Conservation (phyloP, 805 yeast species). For the Ogataea haglerorum region DNA sequence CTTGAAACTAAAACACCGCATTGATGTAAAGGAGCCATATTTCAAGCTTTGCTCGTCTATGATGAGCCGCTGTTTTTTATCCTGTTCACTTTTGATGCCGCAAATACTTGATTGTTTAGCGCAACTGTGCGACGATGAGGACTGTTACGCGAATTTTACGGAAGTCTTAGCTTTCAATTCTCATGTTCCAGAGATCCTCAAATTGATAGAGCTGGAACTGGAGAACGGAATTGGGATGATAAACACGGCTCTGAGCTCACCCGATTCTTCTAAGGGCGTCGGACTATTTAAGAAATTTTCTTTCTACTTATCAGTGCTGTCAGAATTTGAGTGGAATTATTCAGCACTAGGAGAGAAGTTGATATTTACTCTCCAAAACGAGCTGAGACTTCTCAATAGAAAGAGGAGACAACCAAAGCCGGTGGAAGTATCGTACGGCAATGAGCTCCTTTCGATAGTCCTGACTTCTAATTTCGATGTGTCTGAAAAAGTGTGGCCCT, state of each 20-base stretch:
- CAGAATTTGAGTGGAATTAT: constrained; percentile 5
- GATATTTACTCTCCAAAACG: constrained; percentile 13
- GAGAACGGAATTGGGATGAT: constrained; percentile 16
- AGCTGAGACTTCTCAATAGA: constrained; percentile 9
- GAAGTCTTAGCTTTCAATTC: constrained; percentile 16
- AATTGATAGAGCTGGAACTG: constrained; percentile 9
- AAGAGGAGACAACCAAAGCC: neutral
- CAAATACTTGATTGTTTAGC: constrained; percentile 32
- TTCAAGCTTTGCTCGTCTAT: constrained; percentile 31
- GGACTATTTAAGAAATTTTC: constrained; percentile 11
- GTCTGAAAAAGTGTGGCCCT: neutral
- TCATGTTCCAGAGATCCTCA: constrained; percentile 12
- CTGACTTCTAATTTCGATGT: neutral
- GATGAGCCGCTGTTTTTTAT: constrained; percentile 31
- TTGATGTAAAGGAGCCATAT: constrained; percentile 34
- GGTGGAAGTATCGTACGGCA: constrained; percentile 14
- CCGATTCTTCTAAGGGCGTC: constrained; percentile 25
- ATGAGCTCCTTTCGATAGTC: constrained; percentile 23
- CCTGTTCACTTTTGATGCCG: constrained; percentile 37
- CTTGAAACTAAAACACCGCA: constrained; percentile 22
- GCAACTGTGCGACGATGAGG: constrained; percentile 18
- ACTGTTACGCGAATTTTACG: constrained; percentile 6
- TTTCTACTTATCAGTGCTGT: constrained; percentile 11
- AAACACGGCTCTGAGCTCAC: constrained; percentile 22
- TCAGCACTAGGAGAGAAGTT: constrained; percentile 7